Evolutionary conservation across 345 rosid species (phyloP).

Genomic region (Garcia nutans): DNA sequence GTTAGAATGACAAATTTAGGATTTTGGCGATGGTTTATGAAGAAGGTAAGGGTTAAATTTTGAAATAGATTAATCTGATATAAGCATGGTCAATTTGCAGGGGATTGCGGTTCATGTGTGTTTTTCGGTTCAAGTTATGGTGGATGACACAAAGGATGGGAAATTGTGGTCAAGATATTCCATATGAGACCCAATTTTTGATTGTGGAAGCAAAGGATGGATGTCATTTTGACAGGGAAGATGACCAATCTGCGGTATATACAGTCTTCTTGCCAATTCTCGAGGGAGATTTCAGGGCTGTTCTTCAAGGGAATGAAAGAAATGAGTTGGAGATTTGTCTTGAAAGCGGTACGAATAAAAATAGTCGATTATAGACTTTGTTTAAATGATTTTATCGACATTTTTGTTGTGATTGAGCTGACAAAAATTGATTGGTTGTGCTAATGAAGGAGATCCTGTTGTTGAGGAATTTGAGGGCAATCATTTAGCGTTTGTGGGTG

Average conservation of each 20-base stretch:
- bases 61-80: background rate
- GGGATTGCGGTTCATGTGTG: conserved; percentile 64
- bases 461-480: conserved; percentile 55
- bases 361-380: background rate
- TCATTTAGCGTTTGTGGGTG: conserved; percentile 55
- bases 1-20: background rate
- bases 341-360: conserved; percentile 51
- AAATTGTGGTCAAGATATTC: conserved; percentile 50
- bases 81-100: conserved; percentile 22
- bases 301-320: conserved; percentile 58
- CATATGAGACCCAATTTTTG: conserved; percentile 66
- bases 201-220: conserved; percentile 47
- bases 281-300: conserved; percentile 69
- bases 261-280: conserved; percentile 58
- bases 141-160: conserved; percentile 86
- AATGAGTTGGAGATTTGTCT: conserved; percentile 63
- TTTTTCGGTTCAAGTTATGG: conserved; percentile 71
- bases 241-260: conserved; percentile 35
- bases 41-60: background rate
- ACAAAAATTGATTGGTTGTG: background rate
- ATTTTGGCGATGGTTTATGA: background rate
- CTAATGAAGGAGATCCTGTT: conserved; percentile 55
- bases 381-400: background rate
- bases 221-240: conserved; percentile 39
- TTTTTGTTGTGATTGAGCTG: background rate